Percentiles rank a stretch among this genome's conserved stretches.
phyloP scores from a whole-genome alignment of 371 early-diverging fungal species.

The Smittium culicis region DNA sequence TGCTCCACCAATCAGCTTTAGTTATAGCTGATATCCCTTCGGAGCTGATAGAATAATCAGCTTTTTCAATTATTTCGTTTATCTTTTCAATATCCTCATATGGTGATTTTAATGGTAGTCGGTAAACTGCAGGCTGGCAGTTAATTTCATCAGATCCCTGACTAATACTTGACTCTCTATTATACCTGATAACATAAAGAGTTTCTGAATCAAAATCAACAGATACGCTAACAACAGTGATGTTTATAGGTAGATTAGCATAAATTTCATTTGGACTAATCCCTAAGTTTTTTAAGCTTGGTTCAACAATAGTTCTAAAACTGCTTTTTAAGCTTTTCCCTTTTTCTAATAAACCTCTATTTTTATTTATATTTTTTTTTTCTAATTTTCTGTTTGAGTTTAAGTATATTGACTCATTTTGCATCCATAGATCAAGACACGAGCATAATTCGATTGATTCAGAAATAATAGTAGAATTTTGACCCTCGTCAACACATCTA shows the following conservation, averaged over 20 bases:
- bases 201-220: background rate
- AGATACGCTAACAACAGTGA: background rate
- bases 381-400: background rate
- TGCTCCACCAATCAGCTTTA: background rate
- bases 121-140: background rate
- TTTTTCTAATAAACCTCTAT: background rate
- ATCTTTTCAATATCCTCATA: background rate
- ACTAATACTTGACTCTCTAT: background rate
- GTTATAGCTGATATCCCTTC: background rate
- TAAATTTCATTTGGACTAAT: background rate
- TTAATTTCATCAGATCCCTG: background rate
- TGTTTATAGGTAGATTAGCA: background rate
- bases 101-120: background rate
- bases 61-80: background rate
- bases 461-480: background rate
- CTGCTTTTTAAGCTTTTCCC: background rate
- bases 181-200: background rate
- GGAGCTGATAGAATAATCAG: background rate
- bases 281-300: background rate
- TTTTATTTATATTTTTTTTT: background rate
- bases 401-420: background rate
- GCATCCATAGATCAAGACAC: background rate
- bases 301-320: background rate
- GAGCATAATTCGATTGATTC: background rate
- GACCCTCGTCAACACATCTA: background rate